Evolutionary conservation across 768 basidiomycete genomes (phyloP).

Genomic region (Lactarius pseudohatsudake): DNA sequence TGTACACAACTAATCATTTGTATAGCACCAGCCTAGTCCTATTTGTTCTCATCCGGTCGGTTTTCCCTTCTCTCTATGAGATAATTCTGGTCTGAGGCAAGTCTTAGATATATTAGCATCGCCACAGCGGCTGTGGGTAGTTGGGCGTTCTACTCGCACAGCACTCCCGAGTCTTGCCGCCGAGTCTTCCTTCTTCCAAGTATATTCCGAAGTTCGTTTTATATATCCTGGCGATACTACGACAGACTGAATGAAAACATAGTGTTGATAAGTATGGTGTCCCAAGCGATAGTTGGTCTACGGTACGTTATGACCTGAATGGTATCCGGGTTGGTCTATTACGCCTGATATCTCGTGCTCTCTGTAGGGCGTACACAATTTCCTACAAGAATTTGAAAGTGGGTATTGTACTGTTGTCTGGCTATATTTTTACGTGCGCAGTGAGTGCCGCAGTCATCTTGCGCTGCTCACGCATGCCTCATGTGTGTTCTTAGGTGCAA

Average conservation of each 20-base stretch:
- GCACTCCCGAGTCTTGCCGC: conserved; percentile 44
- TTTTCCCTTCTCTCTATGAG: not conserved
- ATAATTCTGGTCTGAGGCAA: not conserved
- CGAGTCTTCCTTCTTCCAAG: conserved; percentile 54
- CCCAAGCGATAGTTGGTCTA: conserved; percentile 61
- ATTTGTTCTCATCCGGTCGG: conserved; percentile 18
- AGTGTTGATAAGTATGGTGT: conserved; percentile 65
- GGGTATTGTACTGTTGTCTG: conserved; percentile 41
- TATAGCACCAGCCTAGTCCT: conserved; percentile 10
- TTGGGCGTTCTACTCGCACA: conserved; percentile 53
- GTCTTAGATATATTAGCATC: conserved; percentile 44
- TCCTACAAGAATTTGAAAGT: conserved; percentile 46
- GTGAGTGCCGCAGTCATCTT: conserved; percentile 41
- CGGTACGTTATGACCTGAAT: conserved; percentile 41
- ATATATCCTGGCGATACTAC: not conserved
- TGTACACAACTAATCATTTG: not conserved
- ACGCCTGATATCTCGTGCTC: not conserved
- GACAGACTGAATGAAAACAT: conserved; percentile 9
- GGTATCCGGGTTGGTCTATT: not conserved
- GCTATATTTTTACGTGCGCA: conserved; percentile 45
- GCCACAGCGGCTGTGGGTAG: conserved; percentile 49
- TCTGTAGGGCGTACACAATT: conserved; percentile 54
- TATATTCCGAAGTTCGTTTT: conserved; percentile 55
- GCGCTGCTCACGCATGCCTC: not conserved
- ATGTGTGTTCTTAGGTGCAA: conserved; percentile 41